Evolutionary conservation across 306 rosid genomes (phyloP), one percentile per base, ranked within the genome.

Genomic region (Dicorynia guianensis): DNA sequence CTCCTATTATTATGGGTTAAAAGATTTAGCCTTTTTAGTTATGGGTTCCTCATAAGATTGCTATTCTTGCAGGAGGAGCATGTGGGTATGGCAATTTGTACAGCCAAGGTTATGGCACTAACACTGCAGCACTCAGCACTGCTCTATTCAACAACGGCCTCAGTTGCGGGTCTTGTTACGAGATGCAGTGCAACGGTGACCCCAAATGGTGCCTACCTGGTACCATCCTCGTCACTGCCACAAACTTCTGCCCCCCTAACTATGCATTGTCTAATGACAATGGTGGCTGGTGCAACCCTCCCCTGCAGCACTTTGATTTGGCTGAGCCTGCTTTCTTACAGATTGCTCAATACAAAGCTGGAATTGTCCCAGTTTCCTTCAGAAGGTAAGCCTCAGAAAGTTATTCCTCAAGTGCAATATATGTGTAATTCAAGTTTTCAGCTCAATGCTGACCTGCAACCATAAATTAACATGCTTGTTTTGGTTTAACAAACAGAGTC

Each of bases 211-310:
- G 71, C 35, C 71, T 2, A 35, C n/a, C 55, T 6, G 54, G 71
- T 15, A 39, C 7, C 71, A 63, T 38, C 17, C 1, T 38, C 6
- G 17, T 63, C 48, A 63, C 15, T 15, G 19, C 68, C 46, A 63
- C 68, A 15, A 63, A 63, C 25, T 63, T 63, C 71, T 96, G 99
- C 81, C 99, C 99, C 0, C 99, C 99, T 1, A 95, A 95, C 91
- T 1, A 6, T 0, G 99, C 96, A 13, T 69, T 83, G 77, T 15
- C 99, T 11, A 96, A 92, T 35, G 69, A 77, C 89, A 92, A 96
- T 47, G 99, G 99, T 43, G 99, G 99, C 3, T 96, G 98, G 99
- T 96, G 99, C 86, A 96, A 96, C 79, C 99, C 97, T 83, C 99
- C 99, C 2, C 92, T 95, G 7, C 97, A 95, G 42, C 99, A 95